Evolutionary conservation across 2,329 filamentous ascomycete genomes (phyloP), one percentile per base, ranked within the genome.

Genomic region (Lachnellula cervina): DNA sequence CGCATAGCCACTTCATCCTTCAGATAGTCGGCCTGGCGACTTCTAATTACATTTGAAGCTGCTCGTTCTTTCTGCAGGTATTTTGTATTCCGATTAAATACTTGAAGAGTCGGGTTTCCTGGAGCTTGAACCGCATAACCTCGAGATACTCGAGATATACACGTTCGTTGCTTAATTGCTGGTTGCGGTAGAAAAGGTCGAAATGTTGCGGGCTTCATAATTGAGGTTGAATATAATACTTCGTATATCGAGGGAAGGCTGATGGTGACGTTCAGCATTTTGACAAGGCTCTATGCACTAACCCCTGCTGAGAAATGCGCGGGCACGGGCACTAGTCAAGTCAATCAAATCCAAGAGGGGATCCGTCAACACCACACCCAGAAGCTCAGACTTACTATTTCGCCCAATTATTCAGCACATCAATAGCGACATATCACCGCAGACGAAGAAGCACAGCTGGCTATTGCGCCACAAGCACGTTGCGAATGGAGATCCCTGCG

Each of bases 41-140:
- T 91, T 60, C 80, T 73, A 61, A 89, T 82, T 9, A 81, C 76
- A 68, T 93, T 78, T 46, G 77, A 70, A 0, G 89, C 92, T 1
- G 91, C 88, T 59, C 93, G 83, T 72, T 97, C 91, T 71, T 90
- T 95, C 71, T 99, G 94, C 49, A 94, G 76, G 78, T 89, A 92
- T 78, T 99, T 99, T 21, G 86, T 83, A 64, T 82, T 82, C 59
- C 86, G 83, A 73, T 96, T 95, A 82, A 99, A 99, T 71, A 99
- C 89, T 64, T 97, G 87, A 64, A 95, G 84, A 38, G 86, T 83
- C 25, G 91, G 89, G 42, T 84, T 83, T 58, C 90, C 89, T 2
- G 89, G 79, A 19, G 89, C 80, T 73, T 91, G 87, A 56, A 89
- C 82, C 51, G 93, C 92, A 73, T 94, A 96, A 55, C 73, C 75